These are phyloP conservation scores for Ganoderma resinaceum DNA, from an alignment of 1,284 basidiomycete genomes.

Conservation along the genomic window DNA sequence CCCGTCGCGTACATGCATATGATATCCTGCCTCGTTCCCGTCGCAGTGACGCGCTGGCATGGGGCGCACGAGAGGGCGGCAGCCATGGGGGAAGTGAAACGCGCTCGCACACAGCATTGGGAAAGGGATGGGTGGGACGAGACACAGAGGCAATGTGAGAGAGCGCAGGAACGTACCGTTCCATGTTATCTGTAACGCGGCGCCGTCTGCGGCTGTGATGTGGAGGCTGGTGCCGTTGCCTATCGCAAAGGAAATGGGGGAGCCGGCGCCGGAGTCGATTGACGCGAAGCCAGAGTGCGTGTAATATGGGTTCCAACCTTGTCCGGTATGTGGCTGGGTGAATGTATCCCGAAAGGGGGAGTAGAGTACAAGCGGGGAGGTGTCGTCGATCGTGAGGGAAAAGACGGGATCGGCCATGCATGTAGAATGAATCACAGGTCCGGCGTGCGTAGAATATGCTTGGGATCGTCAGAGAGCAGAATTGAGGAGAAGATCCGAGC, in stretches of 20 bases:
- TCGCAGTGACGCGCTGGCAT: not conserved
- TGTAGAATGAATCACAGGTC: conserved; percentile 29
- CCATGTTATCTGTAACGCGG: conserved; percentile 63
- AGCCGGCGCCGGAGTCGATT: conserved; percentile 30
- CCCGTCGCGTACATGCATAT: conserved; percentile 9
- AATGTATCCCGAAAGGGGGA: conserved; percentile 63
- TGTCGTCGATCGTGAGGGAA: conserved; percentile 66
- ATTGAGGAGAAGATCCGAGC: conserved; percentile 1
- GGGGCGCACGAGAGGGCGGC: not conserved
- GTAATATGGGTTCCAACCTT: conserved; percentile 73
- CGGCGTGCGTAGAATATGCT: conserved; percentile 2
- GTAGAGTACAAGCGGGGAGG: conserved; percentile 69
- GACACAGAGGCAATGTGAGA: not conserved
- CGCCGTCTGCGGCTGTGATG: conserved; percentile 62
- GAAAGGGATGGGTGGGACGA: conserved; percentile 5
- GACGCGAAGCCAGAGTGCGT: conserved; percentile 54
- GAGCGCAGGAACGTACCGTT: conserved; percentile 54
- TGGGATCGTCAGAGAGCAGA: conserved; percentile 7
- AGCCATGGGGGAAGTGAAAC: not conserved
- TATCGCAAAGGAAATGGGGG: conserved; percentile 41
- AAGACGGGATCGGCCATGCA: conserved; percentile 56
- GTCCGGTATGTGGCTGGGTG: conserved; percentile 49
- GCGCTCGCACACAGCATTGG: conserved; percentile 3
- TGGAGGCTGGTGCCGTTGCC: conserved; percentile 67
- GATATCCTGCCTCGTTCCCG: not conserved